A percentile compares a stretch with the other conserved stretches of the same genome.
Evolutionary conservation across 2,329 filamentous ascomycete species (phyloP).

Genomic region (Pseudonectria buxi): DNA sequence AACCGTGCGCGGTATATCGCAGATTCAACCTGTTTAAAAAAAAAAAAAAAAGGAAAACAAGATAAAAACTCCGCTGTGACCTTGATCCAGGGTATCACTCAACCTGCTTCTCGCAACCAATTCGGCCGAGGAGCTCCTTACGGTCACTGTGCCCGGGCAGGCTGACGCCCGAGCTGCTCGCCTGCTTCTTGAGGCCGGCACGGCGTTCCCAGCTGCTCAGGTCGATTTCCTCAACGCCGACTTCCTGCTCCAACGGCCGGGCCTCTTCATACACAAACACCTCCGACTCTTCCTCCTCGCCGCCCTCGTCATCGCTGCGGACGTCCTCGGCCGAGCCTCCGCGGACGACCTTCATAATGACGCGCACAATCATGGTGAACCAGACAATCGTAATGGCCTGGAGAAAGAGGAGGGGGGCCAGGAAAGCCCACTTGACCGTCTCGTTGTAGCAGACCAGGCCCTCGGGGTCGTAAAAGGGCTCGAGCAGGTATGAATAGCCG

Average conservation of each 20-base stretch:
- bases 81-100: conserved; percentile 27
- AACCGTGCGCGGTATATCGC: conserved; percentile 1
- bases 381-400: conserved; percentile 77
- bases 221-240: conserved; percentile 65
- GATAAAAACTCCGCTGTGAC: conserved; percentile 7
- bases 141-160: conserved; percentile 65
- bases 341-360: conserved; percentile 72
- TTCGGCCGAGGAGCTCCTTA: conserved; percentile 74
- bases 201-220: conserved; percentile 58
- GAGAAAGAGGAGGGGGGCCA: conserved; percentile 68
- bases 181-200: conserved; percentile 46
- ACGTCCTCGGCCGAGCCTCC: conserved; percentile 77
- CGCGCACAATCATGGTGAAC: conserved; percentile 82
- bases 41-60: conserved; percentile 7
- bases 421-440: conserved; percentile 68
- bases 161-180: conserved; percentile 53
- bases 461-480: conserved; percentile 64
- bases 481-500: conserved; percentile 57
- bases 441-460: conserved; percentile 76
- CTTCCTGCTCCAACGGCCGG: conserved; percentile 62
- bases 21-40: neutral
- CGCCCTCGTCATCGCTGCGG: conserved; percentile 70
- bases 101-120: conserved; percentile 74
- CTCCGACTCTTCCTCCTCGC: conserved; percentile 54
- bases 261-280: conserved; percentile 49